Conservation (phyloP, 805 yeast species). For the Zygosaccharomyces lentus region DNA sequence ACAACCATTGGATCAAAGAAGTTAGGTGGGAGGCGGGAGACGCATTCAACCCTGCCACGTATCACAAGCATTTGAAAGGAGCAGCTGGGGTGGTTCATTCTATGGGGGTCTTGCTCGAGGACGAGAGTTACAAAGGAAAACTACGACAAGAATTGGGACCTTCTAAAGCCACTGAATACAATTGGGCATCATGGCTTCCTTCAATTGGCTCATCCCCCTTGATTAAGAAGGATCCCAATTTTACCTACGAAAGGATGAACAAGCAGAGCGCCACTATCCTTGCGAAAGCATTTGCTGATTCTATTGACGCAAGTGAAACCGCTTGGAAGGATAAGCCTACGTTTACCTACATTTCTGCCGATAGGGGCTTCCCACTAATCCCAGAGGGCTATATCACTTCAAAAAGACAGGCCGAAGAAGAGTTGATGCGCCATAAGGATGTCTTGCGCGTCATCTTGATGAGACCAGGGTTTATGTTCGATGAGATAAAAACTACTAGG, state of each 20-base stretch:
- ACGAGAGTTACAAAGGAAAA: conserved; percentile 59
- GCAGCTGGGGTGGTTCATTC: conserved; percentile 75
- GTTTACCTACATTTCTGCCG: conserved; percentile 81
- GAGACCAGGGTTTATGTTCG: conserved; percentile 84
- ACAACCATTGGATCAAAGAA: conserved; percentile 47
- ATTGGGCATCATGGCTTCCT: conserved; percentile 9
- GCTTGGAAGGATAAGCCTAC: conserved; percentile 33
- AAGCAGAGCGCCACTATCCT: conserved; percentile 62
- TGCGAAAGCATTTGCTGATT: conserved; percentile 49
- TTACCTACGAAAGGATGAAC: conserved; percentile 59
- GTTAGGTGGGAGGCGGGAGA: conserved; percentile 68
- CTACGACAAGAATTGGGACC: conserved; percentile 29
- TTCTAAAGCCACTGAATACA: conserved; percentile 12
- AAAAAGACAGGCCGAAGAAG: conserved; percentile 72
- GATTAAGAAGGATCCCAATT: conserved; percentile 36
- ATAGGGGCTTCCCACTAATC: conserved; percentile 59
- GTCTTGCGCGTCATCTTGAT: conserved; percentile 56
- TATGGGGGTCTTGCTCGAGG: conserved; percentile 71
- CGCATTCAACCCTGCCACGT: conserved; percentile 60
- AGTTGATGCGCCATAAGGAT: conserved; percentile 41
- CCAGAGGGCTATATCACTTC: conserved; percentile 70
- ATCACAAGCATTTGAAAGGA: conserved; percentile 43
- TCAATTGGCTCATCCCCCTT: conserved; percentile 57
- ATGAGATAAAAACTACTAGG: conserved; percentile 41
- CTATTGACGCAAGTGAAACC: conserved; percentile 17